Base-by-base conservation (phyloP, 2,329 filamentous ascomycete species). In the Diaporthe capsici region DNA sequence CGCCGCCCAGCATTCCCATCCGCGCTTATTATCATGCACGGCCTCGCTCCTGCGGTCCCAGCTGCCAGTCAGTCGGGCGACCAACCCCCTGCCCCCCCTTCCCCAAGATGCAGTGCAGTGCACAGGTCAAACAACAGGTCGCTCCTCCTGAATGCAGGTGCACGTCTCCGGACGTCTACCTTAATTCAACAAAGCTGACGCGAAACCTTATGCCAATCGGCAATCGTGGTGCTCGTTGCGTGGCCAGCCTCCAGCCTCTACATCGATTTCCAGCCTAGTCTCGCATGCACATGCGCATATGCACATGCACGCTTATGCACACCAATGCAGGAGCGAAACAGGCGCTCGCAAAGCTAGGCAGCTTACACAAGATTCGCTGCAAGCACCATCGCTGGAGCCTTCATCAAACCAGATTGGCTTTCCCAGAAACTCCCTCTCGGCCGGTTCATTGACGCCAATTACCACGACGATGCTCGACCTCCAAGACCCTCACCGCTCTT, bases 311-410 rank as follows among this genome's bases (percentile, higher is more conserved):
- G 57, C 70, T 70, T 61, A 75, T 71, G 67, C 44, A 65, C 75
- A 76, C 75, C 72, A 74, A 76, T 71, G 75, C 71, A 76, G 61
- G 71, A 60, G 53, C 75, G 75, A 76, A 76, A 76, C 75, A 74
- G 73, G 67, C 63, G 49, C 65, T 55, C 49, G 34, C 65, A 39
- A 51, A 22, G 57, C 42, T 74, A 67, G 47, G 34, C 42, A 44
- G 47, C 63, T 51, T 15, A 60, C 25, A 61, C 53, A 72, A 58
- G 71, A 60, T 10, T 70, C 63, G 34, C 34, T 68, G 39, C 75
- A 74, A 28, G 70, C 70, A 70, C 61, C 55, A 68, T 60, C 44
- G 60, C 71, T 76, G 63, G 65, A 55, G 47, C 65, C 49, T 15
- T 70, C 49, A 55, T 53, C 34, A 22, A 55, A 28, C n/a, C 15